Evolutionary conservation across 352 stramenopile genomes (phyloP), one percentile per base, ranked within the genome.

Genomic region (Phytophthora pseudosyringae): DNA sequence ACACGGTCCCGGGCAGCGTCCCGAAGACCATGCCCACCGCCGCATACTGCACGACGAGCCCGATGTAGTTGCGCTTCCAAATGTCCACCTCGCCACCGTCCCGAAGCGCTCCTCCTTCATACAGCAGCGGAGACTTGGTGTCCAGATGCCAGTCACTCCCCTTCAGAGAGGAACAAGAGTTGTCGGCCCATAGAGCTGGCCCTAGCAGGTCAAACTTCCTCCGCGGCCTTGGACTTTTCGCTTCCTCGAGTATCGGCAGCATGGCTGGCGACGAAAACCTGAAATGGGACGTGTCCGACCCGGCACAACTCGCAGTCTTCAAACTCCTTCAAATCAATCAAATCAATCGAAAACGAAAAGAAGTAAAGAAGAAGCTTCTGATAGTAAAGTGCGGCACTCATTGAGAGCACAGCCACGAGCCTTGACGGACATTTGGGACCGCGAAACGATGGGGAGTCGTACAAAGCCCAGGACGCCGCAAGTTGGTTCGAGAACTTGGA

Each of bases 31-130:
- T 71, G 1, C 76, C 74, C 28, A 79, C 69, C 3, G 71, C 59
- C 1, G 76, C 74, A 44, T 86, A 86, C 26, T 86, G 77, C 38
- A 67, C 63, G 11, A 84, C 28, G 13, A 87, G 59, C 11, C 72
- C 75, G 29, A 83, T 73, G 50, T 79, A 73, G 31, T 84, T 65
- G 2, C 58, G 64, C 32, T 64, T 75, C 59, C 62, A 78, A 48
- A 81, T 70, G 52, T 77, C 64, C 8, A 73, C 28, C 18, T 62
- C 52, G 8, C 56, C 59, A 32, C 66, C 66, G 1, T 59, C 38
- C 26, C 65, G 48, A n/a, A 73, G 48, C 2, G 65, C 65, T 1
- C 65, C 65, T 43, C 65, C 65, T 3, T 69, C 47, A 10, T 63
- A 71, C 3, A 67, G n/a, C 15, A 39, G 26, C 3, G 64, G 64